A percentile compares a stretch with the other conserved stretches of the same genome.
These are phyloP conservation scores for Pythium myriotylum DNA, from an alignment of 352 stramenopile species.

Conservation along the genomic window DNA sequence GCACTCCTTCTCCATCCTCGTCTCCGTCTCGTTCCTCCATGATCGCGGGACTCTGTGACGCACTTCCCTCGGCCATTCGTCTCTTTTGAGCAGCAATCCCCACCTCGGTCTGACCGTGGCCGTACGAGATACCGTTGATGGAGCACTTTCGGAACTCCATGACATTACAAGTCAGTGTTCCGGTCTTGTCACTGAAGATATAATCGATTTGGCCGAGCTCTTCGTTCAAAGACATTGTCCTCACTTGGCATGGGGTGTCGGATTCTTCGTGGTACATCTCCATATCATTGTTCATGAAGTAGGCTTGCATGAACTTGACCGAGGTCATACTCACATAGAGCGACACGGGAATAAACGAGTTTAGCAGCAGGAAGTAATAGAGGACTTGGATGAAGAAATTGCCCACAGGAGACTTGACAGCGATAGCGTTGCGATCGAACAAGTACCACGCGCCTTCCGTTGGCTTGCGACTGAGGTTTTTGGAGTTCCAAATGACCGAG, in stretches of 20 bases:
- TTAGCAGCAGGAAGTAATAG: conserved; percentile 93
- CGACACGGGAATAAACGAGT: conserved; percentile 95
- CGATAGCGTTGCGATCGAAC: conserved; percentile 49
- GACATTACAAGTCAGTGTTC: conserved; percentile 98
- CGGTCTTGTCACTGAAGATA: conserved; percentile 99
- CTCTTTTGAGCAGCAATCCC: conserved; percentile 73
- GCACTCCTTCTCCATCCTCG: conserved; percentile 23
- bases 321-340: conserved; percentile 95
- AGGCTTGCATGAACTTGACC: conserved; percentile 92
- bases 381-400: conserved; percentile 92
- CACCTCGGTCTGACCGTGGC: conserved; percentile 86
- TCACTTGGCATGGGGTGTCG: conserved; percentile 91
- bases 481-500: conserved; percentile 70
- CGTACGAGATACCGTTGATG: conserved; percentile 94
- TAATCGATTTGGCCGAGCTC: conserved; percentile 96
- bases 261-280: conserved; percentile 93
- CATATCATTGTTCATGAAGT: conserved; percentile 91
- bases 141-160: conserved; percentile 96
- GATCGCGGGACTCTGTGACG: conserved; percentile 19
- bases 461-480: conserved; percentile 46
- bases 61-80: conserved; percentile 44
- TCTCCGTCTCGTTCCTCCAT: conserved; percentile 41
- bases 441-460: conserved; percentile 71
- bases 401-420: conserved; percentile 55
- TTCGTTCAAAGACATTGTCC: conserved; percentile 92